Evolutionary conservation across 2,329 filamentous ascomycete species (phyloP).

Genomic region (Metarhizium robertsii): DNA sequence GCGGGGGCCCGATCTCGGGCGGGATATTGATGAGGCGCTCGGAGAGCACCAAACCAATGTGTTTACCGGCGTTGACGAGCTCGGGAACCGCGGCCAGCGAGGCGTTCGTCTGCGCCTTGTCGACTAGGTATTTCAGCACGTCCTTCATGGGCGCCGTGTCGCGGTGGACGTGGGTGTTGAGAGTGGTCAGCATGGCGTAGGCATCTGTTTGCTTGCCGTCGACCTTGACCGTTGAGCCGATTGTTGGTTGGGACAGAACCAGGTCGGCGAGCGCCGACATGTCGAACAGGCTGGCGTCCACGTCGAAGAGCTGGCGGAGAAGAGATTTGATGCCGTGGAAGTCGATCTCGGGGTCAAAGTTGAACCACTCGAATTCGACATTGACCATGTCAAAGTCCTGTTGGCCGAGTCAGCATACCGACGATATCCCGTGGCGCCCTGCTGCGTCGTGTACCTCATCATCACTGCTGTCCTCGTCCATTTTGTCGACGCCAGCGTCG

Average conservation of each 20-base stretch:
- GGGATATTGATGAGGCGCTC: slow-evolving; percentile 96
- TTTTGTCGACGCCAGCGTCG: slow-evolving; percentile 36
- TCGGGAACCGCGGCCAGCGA: slow-evolving; percentile 46
- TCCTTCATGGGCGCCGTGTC: slow-evolving; percentile 63
- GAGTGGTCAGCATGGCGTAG: slow-evolving; percentile 81
- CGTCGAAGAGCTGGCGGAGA: slow-evolving; percentile 83
- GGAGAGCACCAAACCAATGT: slow-evolving; percentile 79
- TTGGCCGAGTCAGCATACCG: neutral
- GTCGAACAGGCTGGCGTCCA: slow-evolving; percentile 77
- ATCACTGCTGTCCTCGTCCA: slow-evolving; percentile 43
- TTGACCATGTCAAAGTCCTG: slow-evolving; percentile 87
- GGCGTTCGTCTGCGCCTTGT: slow-evolving; percentile 42
- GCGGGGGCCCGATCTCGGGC: slow-evolving; percentile 80
- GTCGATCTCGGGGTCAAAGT: slow-evolving; percentile 79
- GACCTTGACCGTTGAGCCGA: slow-evolving; percentile 95
- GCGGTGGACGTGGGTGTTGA: slow-evolving; percentile 74
- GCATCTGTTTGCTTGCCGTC: slow-evolving; percentile 88
- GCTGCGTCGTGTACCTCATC: slow-evolving; percentile 34
- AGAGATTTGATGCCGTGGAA: slow-evolving; percentile 92
- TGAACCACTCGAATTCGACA: slow-evolving; percentile 98
- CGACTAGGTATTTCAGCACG: slow-evolving; percentile 61
- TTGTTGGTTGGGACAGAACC: slow-evolving; percentile 74
- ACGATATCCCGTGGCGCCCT: slow-evolving; percentile 2
- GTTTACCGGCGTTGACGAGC: slow-evolving; percentile 44
- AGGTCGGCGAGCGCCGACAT: slow-evolving; percentile 79